These are phyloP conservation scores for Parastagonospora avenae DNA, from an alignment of 2,329 filamentous ascomycete genomes.

Conservation along the genomic window DNA sequence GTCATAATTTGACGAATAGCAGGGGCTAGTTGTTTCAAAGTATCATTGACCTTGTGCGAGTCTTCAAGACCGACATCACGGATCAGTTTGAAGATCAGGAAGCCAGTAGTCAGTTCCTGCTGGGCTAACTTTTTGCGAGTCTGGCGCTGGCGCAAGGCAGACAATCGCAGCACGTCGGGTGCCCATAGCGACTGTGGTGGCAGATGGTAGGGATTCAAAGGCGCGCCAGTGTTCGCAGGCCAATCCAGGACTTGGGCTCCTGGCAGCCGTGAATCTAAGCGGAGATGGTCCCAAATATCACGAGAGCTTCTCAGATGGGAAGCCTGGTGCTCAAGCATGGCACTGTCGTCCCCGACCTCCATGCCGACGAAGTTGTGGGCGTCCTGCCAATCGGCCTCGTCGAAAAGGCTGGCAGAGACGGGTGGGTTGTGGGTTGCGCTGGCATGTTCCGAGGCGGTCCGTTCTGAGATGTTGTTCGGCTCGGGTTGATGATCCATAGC, in stretches of 20 bases:
- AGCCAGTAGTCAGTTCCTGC: constrained; percentile 48
- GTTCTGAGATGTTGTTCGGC: not conserved
- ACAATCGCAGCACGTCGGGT: constrained; percentile 32
- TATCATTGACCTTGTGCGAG: constrained; percentile 2
- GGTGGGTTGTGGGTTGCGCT: not conserved
- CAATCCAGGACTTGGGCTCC: constrained; percentile 35
- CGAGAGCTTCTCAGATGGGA: constrained; percentile 17
- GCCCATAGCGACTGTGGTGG: constrained; percentile 56
- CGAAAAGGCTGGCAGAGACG: constrained; percentile 15
- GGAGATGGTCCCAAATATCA: constrained; percentile 34
- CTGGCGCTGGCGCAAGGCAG: constrained; percentile 39
- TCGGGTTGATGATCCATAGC: not conserved
- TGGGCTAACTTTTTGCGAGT: constrained; percentile 51
- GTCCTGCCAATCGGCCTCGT: constrained; percentile 28
- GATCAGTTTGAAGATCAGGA: constrained; percentile 47
- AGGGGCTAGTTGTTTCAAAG: constrained; percentile 20
- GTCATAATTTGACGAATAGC: constrained; percentile 22
- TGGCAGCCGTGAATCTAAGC: constrained; percentile 35
- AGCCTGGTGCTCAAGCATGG: constrained; percentile 18
- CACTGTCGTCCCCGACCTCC: constrained; percentile 30
- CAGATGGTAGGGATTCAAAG: constrained; percentile 37
- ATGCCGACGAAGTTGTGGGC: constrained; percentile 26
- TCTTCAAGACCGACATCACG: constrained; percentile 15
- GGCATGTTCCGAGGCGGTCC: not conserved
- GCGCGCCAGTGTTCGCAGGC: constrained; percentile 49